phyloP scores from a whole-genome alignment of 768 basidiomycete genomes.

The Suillus subalutaceus region DNA sequence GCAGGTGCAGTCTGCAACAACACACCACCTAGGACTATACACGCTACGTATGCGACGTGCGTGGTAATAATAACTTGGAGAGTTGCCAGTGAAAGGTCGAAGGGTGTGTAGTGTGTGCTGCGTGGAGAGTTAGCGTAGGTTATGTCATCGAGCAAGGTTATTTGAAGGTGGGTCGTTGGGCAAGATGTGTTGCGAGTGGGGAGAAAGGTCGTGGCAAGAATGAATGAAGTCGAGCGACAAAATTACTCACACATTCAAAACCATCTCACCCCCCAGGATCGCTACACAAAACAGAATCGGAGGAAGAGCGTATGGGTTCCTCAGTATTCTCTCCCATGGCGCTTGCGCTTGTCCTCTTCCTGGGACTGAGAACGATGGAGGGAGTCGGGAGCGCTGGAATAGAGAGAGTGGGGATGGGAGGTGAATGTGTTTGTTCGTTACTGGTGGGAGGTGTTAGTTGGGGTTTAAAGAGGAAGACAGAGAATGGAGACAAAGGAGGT shows the following conservation, averaged over 20 bases:
- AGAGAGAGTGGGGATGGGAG: neutral
- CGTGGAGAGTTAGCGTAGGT: neutral
- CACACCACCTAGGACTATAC: conserved; percentile 79
- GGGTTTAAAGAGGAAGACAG: neutral
- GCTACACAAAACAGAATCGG: conserved; percentile 60
- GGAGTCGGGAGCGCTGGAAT: neutral
- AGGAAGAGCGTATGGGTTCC: conserved; percentile 76
- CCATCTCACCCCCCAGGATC: conserved; percentile 55
- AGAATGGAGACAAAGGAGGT: no score
- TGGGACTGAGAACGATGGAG: neutral
- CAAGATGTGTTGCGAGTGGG: conserved; percentile 1
- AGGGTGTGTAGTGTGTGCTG: conserved; percentile 60
- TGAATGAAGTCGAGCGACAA: conserved; percentile 5
- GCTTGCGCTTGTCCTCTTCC: neutral
- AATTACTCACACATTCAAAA: conserved; percentile 59
- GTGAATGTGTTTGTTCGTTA: neutral
- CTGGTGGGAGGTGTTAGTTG: neutral
- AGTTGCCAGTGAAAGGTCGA: conserved; percentile 87
- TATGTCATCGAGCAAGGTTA: neutral
- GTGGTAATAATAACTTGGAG: conserved; percentile 79
- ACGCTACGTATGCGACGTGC: conserved; percentile 83
- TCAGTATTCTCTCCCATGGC: conserved; percentile 40
- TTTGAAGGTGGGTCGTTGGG: neutral
- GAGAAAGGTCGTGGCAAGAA: neutral
- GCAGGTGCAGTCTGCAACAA: conserved; percentile 88